A percentile compares a stretch with the other conserved stretches of the same genome.
Evolutionary conservation across 768 basidiomycete species (phyloP).

Genomic region (Rhodocollybia butyracea): DNA sequence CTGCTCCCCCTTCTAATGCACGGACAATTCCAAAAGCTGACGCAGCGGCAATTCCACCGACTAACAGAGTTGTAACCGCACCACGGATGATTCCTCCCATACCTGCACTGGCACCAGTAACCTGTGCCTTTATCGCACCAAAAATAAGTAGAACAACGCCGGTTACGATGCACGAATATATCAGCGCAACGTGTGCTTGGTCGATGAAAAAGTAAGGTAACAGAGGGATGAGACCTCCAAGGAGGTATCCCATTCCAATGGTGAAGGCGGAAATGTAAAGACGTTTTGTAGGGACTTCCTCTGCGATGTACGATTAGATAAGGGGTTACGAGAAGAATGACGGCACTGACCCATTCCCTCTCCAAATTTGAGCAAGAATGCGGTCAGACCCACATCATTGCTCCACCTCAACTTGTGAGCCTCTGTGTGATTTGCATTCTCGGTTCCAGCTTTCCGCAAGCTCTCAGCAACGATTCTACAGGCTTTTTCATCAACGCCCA

Average conservation of each 20-base stretch:
- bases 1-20: constrained; percentile 32
- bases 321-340: background rate
- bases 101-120: constrained; percentile 77
- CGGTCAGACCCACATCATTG: constrained; percentile 80
- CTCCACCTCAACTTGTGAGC: constrained; percentile 50
- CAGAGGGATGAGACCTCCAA: constrained; percentile 92
- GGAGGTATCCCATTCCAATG: constrained; percentile 90
- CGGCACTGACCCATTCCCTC: constrained; percentile 72
- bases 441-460: constrained; percentile 65
- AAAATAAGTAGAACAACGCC: constrained; percentile 85
- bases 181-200: constrained; percentile 60
- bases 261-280: constrained; percentile 91
- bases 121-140: constrained; percentile 84
- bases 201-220: constrained; percentile 90
- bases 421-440: constrained; percentile 14
- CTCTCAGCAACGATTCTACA: constrained; percentile 76
- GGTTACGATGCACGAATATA: constrained; percentile 79
- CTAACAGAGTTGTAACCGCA: constrained; percentile 79
- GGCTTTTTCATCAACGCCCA: constrained; percentile 84
- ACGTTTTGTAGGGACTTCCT: constrained; percentile 84
- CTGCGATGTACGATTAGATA: constrained; percentile 31
- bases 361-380: constrained; percentile 96
- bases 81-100: constrained; percentile 79
- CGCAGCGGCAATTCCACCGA: constrained; percentile 88
- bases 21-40: constrained; percentile 55